A percentile compares a stretch with the other conserved stretches of the same genome.
phyloP scores from a whole-genome alignment of 495 filamentous ascomycete genomes.

The Diplogelasinospora grovesii region DNA sequence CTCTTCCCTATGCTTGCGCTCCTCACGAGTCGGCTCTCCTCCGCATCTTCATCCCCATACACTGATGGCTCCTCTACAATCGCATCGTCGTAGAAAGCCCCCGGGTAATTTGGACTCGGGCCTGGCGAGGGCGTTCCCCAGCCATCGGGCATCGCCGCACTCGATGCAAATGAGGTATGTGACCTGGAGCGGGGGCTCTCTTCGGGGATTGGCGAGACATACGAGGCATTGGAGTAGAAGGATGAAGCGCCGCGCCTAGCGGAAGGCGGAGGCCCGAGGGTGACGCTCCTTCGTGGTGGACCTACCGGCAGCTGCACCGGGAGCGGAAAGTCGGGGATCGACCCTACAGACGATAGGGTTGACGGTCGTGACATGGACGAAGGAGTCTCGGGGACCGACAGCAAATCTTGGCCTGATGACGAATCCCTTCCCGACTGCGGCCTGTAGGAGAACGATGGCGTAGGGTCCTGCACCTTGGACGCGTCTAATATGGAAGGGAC shows the following conservation, averaged over 20 bases:
- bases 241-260: constrained; percentile 62
- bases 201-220: constrained; percentile 84
- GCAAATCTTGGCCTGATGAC: constrained; percentile 17
- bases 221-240: constrained; percentile 69
- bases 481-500: constrained; percentile 48
- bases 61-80: constrained; percentile 42
- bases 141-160: constrained; percentile 66
- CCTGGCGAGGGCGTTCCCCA: constrained; percentile 47
- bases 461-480: constrained; percentile 44
- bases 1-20: constrained; percentile 72
- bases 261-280: constrained; percentile 58
- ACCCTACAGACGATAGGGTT: constrained; percentile 50
- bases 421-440: constrained; percentile 31
- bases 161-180: constrained; percentile 73
- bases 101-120: constrained; percentile 38
- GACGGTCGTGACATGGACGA: constrained; percentile 38
- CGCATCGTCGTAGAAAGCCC: constrained; percentile 39
- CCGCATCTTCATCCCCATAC: constrained; percentile 47
- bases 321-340: constrained; percentile 56
- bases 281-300: constrained; percentile 46
- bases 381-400: constrained; percentile 33
- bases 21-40: constrained; percentile 61
- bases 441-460: constrained; percentile 44
- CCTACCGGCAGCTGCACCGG: constrained; percentile 34
- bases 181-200: constrained; percentile 57